These are phyloP conservation scores for Lachancea nothofagi DNA, from an alignment of 805 yeast species.

Conservation along the genomic window DNA sequence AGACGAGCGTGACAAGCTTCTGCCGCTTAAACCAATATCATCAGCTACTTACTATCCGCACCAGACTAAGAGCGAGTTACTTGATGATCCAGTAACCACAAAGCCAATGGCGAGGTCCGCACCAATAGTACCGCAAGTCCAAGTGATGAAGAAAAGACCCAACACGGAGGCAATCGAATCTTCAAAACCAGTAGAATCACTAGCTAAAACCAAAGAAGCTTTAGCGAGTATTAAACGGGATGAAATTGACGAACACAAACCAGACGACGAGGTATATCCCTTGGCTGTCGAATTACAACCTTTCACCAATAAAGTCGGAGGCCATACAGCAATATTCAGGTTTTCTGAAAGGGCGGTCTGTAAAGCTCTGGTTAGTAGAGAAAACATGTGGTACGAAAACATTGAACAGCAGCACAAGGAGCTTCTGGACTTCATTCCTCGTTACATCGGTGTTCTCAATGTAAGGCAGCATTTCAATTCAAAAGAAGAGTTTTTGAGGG, in stretches of 20 bases:
- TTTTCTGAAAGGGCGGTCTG: slow-evolving; percentile 91
- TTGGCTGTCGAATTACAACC: slow-evolving; percentile 87
- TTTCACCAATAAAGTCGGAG: slow-evolving; percentile 92
- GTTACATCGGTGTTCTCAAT: slow-evolving; percentile 88
- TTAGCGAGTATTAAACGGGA: neutral
- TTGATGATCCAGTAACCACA: slow-evolving; percentile 1
- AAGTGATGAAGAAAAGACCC: neutral
- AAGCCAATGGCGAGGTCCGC: slow-evolving; percentile 7
- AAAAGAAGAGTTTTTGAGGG: slow-evolving; percentile 21
- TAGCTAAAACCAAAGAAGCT: slow-evolving; percentile 7
- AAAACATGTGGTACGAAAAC: slow-evolving; percentile 85
- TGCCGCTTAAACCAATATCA: slow-evolving; percentile 51
- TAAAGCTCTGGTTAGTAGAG: slow-evolving; percentile 85
- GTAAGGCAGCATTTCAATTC: slow-evolving; percentile 63
- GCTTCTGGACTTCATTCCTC: slow-evolving; percentile 81
- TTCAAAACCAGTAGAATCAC: neutral
- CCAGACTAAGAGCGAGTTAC: slow-evolving; percentile 33
- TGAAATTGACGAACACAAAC: slow-evolving; percentile 20
- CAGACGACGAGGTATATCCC: slow-evolving; percentile 44
- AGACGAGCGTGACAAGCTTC: neutral
- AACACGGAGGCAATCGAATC: neutral
- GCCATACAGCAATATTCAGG: slow-evolving; percentile 93
- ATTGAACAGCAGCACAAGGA: slow-evolving; percentile 76
- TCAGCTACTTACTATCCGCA: slow-evolving; percentile 72
- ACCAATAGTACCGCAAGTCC: neutral